phyloP scores from a whole-genome alignment of 768 basidiomycete species.

The Leccinum disarticulatum region DNA sequence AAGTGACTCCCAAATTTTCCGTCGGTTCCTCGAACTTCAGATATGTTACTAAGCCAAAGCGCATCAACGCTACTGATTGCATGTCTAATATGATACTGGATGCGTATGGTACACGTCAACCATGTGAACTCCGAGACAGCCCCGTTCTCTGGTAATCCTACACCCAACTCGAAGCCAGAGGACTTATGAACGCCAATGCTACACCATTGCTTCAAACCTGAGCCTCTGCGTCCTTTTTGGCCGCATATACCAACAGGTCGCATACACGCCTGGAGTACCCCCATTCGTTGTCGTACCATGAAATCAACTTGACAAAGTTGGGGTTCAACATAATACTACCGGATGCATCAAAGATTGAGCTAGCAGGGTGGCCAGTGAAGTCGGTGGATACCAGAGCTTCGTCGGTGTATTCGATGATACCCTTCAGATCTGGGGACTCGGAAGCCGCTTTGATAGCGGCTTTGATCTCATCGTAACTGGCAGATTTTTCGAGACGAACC shows the following conservation, averaged over 20 bases:
- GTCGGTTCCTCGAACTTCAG: too few relatives aligned
- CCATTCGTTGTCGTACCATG: conserved; percentile 97
- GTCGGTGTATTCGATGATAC: conserved; percentile 88
- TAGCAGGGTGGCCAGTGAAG: conserved; percentile 76
- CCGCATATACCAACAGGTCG: conserved; percentile 82
- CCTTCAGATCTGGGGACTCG: conserved; percentile 58
- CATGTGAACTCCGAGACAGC: neutral
- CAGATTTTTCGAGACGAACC: conserved; percentile 82
- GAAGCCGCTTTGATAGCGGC: conserved; percentile 76
- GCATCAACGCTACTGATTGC: neutral
- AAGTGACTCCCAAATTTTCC: too few relatives aligned
- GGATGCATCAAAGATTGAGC: conserved; percentile 90
- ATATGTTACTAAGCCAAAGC: neutral
- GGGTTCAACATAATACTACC: conserved; percentile 92
- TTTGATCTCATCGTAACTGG: conserved; percentile 93
- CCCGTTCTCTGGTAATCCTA: conserved; percentile 13
- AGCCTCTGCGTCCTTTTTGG: conserved; percentile 60
- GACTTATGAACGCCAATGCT: neutral
- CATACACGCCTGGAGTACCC: conserved; percentile 92
- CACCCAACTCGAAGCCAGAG: conserved; percentile 7
- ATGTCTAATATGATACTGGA: conserved; percentile 12
- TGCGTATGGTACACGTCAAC: conserved; percentile 15
- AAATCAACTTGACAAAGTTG: conserved; percentile 94
- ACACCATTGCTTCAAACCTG: conserved; percentile 11
- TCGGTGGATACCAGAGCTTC: conserved; percentile 93